Conservation (phyloP, 768 basidiomycete species). For the Heimioporus sp. region DNA sequence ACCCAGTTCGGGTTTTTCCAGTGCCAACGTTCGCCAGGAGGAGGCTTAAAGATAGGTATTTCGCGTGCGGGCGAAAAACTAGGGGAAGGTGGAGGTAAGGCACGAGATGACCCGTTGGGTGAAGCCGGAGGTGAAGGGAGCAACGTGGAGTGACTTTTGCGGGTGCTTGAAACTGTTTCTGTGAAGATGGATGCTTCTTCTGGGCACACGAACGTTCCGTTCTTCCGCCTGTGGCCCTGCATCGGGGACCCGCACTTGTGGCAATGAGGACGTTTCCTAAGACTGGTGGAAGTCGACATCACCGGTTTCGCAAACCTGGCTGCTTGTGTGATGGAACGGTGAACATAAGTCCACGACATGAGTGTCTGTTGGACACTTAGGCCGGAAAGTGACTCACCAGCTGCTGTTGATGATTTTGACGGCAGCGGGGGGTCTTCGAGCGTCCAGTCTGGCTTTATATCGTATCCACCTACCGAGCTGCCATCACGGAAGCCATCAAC, state of each 20-base stretch:
- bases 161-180: slow-evolving; percentile 9
- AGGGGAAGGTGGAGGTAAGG: slow-evolving; percentile 10
- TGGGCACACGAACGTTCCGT: slow-evolving; percentile 30
- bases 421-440: slow-evolving; percentile 17
- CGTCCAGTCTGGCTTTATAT: slow-evolving; percentile 24
- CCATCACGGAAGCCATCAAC: slow-evolving; percentile 9
- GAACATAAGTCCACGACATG: not conserved
- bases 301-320: not conserved
- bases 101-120: slow-evolving; percentile 21
- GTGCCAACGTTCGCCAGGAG: slow-evolving; percentile 31
- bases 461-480: slow-evolving; percentile 1
- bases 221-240: slow-evolving; percentile 33
- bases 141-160: slow-evolving; percentile 20
- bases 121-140: slow-evolving; percentile 29
- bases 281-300: slow-evolving; percentile 29
- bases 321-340: slow-evolving; percentile 1
- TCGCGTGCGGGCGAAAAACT: slow-evolving; percentile 17
- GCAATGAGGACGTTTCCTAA: slow-evolving; percentile 34
- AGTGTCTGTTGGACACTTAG: slow-evolving; percentile 5
- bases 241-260: slow-evolving; percentile 33
- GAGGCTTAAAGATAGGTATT: slow-evolving; percentile 23
- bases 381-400: slow-evolving; percentile 19
- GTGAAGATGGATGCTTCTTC: slow-evolving; percentile 13
- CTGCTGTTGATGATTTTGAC: slow-evolving; percentile 23
- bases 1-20: slow-evolving; percentile 35